Percentiles rank a stretch among this genome's conserved stretches.
These are phyloP conservation scores for Leptosphaerulina australis DNA, from an alignment of 2,329 filamentous ascomycete genomes.

Conservation along the genomic window DNA sequence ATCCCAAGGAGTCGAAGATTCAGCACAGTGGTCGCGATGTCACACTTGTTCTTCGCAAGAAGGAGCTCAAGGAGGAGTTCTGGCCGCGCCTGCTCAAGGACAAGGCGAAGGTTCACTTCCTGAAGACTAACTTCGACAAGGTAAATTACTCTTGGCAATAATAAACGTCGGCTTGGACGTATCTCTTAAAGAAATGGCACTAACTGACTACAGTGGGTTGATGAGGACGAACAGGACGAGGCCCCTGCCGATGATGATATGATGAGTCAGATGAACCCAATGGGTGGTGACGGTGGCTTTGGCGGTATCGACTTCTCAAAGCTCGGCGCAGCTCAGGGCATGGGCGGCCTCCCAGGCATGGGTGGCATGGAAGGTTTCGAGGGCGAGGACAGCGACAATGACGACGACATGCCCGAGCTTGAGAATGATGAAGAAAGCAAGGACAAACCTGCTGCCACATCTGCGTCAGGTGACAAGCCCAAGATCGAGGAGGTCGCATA, in stretches of 20 bases:
- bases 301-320: conserved; percentile 94
- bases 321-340: conserved; percentile 60
- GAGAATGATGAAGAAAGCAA: conserved; percentile 46
- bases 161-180: neutral
- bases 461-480: conserved; percentile 42
- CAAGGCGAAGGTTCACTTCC: conserved; percentile 84
- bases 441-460: conserved; percentile 33
- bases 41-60: conserved; percentile 93
- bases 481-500: conserved; percentile 57
- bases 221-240: conserved; percentile 98
- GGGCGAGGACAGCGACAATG: conserved; percentile 60
- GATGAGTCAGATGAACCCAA: conserved; percentile 61
- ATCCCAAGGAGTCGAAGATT: conserved; percentile 80
- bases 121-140: conserved; percentile 99
- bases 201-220: conserved; percentile 72
- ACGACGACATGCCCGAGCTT: conserved; percentile 78
- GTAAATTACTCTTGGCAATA: conserved; percentile 50
- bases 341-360: conserved; percentile 41
- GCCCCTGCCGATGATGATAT: conserved; percentile 84
- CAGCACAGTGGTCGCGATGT: conserved; percentile 88
- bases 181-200: neutral
- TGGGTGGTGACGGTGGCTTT: conserved; percentile 69
- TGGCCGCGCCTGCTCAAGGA: conserved; percentile 97
- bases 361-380: conserved; percentile 34
- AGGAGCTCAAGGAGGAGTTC: conserved; percentile 91